Evolutionary conservation across 495 filamentous ascomycete genomes (phyloP).

Genomic region (Neurospora sp.): DNA sequence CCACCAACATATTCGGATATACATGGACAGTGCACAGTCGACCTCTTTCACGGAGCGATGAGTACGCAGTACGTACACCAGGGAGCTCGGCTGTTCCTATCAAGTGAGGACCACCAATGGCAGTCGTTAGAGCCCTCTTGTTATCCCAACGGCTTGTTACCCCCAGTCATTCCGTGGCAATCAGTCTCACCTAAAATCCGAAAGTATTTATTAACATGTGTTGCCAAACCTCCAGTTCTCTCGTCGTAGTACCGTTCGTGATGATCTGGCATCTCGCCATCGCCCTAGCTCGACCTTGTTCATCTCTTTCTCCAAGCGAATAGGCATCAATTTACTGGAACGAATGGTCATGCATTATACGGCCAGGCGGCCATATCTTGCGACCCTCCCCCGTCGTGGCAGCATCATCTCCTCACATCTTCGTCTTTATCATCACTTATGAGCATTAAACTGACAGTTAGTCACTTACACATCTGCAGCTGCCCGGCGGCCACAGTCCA

Average conservation of each 20-base stretch:
- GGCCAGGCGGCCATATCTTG: not conserved
- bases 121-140: not conserved
- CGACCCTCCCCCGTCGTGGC: not conserved
- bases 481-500: not conserved
- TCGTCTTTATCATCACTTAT: not conserved
- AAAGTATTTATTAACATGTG: not conserved
- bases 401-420: not conserved
- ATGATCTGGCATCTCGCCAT: slow-evolving; percentile 8
- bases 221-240: not conserved
- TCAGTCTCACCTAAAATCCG: not conserved
- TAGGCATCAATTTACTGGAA: not conserved
- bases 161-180: not conserved
- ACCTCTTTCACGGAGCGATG: not conserved
- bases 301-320: not conserved
- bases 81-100: not conserved
- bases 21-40: not conserved
- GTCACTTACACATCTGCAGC: not conserved
- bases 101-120: not conserved
- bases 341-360: not conserved
- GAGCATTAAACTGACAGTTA: not conserved
- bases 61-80: not conserved
- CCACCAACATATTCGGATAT: not conserved
- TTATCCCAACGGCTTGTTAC: not conserved
- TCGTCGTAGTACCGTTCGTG: not conserved
- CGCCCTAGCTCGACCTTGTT: slow-evolving; percentile 1